A percentile compares a stretch with the other conserved stretches of the same genome.
Conservation (phyloP, 148 eudicot genomes). For the Silene uniflora region DNA sequence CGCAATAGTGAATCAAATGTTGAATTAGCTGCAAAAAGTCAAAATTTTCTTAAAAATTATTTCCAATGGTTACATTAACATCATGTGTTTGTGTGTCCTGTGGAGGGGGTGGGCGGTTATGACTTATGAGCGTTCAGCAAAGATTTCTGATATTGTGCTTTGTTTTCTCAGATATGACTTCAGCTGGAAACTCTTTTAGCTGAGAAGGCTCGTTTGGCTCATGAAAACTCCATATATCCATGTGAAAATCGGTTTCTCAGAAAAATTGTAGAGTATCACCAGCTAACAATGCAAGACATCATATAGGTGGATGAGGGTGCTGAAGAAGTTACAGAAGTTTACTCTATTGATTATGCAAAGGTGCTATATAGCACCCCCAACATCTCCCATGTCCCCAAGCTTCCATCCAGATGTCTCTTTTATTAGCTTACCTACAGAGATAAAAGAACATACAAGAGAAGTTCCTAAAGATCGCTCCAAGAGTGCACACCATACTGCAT, state of each 20-base stretch:
- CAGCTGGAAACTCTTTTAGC: constrained; percentile 90
- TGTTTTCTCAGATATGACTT: constrained; percentile 64
- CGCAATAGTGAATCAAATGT: too few relatives aligned
- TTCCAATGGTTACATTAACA: not conserved
- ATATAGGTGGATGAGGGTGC: constrained; percentile 75
- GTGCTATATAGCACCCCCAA: constrained; percentile 44
- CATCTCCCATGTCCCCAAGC: constrained; percentile 47
- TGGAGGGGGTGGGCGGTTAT: not conserved
- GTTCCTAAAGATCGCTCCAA: constrained; percentile 7
- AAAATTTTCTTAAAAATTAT: too few relatives aligned
- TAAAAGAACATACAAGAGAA: constrained; percentile 21
- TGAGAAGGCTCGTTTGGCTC: constrained; percentile 87
- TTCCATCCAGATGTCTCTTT: constrained; percentile 29
- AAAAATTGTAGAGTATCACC: constrained; percentile 96
- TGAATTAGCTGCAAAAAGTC: not conserved
- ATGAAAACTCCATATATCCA: constrained; percentile 77
- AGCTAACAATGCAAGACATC: constrained; percentile 91
- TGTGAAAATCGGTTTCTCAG: constrained; percentile 89
- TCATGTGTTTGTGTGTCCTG: not conserved
- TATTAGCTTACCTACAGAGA: constrained; percentile 22
- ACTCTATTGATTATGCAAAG: constrained; percentile 43
- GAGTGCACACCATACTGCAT: too few relatives aligned
- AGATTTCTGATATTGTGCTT: not conserved
- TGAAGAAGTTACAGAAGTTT: constrained; percentile 76
- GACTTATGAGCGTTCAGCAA: not conserved